Evolutionary conservation across 257 asterid species (phyloP).

Genomic region (Scutellaria baicalensis): DNA sequence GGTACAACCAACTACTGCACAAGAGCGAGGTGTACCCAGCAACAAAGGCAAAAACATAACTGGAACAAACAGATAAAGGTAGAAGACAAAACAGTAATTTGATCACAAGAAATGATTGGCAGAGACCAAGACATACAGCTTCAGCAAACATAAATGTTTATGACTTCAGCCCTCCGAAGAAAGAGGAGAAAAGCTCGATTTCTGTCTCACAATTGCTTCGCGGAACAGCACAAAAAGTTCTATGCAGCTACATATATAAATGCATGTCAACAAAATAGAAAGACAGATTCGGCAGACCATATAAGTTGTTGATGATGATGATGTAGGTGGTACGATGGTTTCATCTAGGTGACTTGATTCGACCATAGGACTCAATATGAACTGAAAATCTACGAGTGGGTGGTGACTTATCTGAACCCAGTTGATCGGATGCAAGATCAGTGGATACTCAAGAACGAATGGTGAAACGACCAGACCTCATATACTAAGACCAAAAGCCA

Average conservation of each 20-base stretch:
- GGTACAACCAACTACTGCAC: no score
- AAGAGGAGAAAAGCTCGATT: not conserved
- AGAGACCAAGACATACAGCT: slow-evolving; percentile 15
- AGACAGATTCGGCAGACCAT: slow-evolving; percentile 1
- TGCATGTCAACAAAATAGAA: slow-evolving; percentile 11
- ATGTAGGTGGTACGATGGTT: not conserved
- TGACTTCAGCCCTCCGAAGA: slow-evolving; percentile 9
- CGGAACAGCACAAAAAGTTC: slow-evolving; percentile 17
- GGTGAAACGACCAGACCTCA: slow-evolving; percentile 10
- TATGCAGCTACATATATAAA: slow-evolving; percentile 3
- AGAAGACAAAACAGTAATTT: not conserved
- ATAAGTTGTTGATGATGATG: not conserved
- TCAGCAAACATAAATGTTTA: not conserved
- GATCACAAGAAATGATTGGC: slow-evolving; percentile 13
- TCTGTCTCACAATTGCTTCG: slow-evolving; percentile 17
- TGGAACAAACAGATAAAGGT: not conserved
- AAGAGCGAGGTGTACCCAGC: not conserved
- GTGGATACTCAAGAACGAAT: not conserved
- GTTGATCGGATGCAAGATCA: not conserved
- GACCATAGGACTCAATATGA: not conserved
- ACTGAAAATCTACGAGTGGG: not conserved
- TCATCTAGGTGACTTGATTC: slow-evolving; percentile 1
- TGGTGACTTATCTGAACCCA: slow-evolving; percentile 8
- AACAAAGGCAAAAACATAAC: not conserved
- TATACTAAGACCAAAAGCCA: slow-evolving; percentile 9